Conservation (phyloP, 768 basidiomycete species). For the Tulasnella calospora region DNA sequence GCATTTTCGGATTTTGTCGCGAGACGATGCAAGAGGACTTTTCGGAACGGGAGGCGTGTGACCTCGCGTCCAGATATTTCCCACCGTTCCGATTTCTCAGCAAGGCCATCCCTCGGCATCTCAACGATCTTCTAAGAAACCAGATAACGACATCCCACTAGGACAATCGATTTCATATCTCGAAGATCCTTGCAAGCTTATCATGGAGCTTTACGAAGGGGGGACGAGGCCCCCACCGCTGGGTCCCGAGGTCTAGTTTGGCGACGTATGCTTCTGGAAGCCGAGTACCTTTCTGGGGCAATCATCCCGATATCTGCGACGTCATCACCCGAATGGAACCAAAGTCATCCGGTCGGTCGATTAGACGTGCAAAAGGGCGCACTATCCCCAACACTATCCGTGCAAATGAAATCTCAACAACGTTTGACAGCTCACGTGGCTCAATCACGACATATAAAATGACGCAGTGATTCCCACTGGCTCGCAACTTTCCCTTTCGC, state of each 20-base stretch:
- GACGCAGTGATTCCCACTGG: not conserved
- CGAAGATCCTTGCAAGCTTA: not conserved
- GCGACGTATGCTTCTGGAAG: not conserved
- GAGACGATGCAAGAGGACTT: not conserved
- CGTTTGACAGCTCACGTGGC: not conserved
- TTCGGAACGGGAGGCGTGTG: not conserved
- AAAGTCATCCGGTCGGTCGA: not conserved
- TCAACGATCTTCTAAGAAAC: too few species aligned
- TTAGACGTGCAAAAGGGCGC: not conserved
- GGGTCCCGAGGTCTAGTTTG: not conserved
- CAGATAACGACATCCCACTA: not conserved
- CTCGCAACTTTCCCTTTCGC: not conserved
- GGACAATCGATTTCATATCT: not conserved
- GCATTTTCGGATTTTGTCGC: slow-evolving; percentile 2
- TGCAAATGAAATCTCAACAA: not conserved
- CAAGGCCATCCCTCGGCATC: not conserved
- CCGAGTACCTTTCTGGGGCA: not conserved
- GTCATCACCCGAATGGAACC: not conserved
- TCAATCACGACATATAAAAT: not conserved
- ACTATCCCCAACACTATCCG: not conserved
- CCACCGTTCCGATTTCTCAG: not conserved
- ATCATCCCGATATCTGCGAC: not conserved
- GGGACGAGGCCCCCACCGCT: not conserved
- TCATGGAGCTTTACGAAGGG: not conserved
- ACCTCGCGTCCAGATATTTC: not conserved